These are phyloP conservation scores for Quercus ilex DNA, from an alignment of 306 rosid genomes.

Conservation along the genomic window DNA sequence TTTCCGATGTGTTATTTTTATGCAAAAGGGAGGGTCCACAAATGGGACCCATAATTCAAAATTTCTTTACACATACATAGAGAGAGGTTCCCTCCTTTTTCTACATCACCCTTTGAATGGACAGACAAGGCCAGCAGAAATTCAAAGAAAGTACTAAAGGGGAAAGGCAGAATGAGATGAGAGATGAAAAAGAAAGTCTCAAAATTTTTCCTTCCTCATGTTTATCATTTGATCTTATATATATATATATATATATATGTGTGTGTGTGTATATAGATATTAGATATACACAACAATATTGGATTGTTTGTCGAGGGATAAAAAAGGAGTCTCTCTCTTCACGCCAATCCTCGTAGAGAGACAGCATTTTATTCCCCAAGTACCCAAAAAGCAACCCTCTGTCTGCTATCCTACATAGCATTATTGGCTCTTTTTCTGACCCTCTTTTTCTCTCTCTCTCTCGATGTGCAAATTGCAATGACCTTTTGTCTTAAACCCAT, in stretches of 20 bases:
- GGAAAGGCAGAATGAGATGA: slow-evolving; percentile 31
- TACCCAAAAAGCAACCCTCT: slow-evolving; percentile 83
- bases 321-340: slow-evolving; percentile 27
- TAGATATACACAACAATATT: background rate
- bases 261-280: background rate
- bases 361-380: slow-evolving; percentile 87
- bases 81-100: slow-evolving; percentile 43
- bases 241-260: background rate
- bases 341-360: slow-evolving; percentile 72
- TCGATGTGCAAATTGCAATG: slow-evolving; percentile 36
- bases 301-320: slow-evolving; percentile 19
- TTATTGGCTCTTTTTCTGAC: slow-evolving; percentile 52
- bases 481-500: slow-evolving; percentile 69
- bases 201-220: slow-evolving; percentile 10
- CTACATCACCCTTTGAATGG: slow-evolving; percentile 68
- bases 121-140: slow-evolving; percentile 61
- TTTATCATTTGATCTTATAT: slow-evolving; percentile 16
- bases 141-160: slow-evolving; percentile 65
- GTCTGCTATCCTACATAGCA: slow-evolving; percentile 77
- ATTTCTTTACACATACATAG: slow-evolving; percentile 11
- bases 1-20: slow-evolving; percentile 13
- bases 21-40: slow-evolving; percentile 18
- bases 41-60: slow-evolving; percentile 38
- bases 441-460: slow-evolving; percentile 21
- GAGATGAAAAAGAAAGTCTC: slow-evolving; percentile 17